Evolutionary conservation across 208 protist species (phyloP), one percentile per base, ranked within the genome.

Genomic region (Trypanosoma melophagium): DNA sequence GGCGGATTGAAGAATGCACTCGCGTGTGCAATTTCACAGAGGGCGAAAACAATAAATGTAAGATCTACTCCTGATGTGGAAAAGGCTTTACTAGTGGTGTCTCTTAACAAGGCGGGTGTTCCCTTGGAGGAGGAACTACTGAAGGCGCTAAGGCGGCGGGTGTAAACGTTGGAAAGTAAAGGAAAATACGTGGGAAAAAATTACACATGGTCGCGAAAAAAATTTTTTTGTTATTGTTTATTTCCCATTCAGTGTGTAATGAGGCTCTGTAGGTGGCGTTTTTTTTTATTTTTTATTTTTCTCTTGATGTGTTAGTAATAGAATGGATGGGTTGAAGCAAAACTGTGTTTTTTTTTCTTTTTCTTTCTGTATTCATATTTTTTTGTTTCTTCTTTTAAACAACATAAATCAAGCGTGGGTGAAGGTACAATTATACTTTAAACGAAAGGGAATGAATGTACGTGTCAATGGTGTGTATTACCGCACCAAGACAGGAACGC

Each of bases 71-170:
- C 62, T 28, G 56, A 66, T 35, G 57, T 71, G 31, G 77, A 90
- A 45, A 88, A 83, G 71, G 90, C 83, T 10, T 76, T 86, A 9
- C 67, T 95, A 7, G 60, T 95, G 21, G 90, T 89, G 0, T 83
- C 89, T 52, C 66, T 95, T n/a, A 76, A 92, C 35, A 82, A 84
- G 16, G 84, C 82, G 12, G 62, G 83, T 16, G 51, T 78, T n/a
- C 42, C 41, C 8, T 71, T 87, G 14, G 62, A 74, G 0, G 66
- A 79, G 21, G 68, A 63, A 31, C 69, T 95, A 1, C 40, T 87
- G 58, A 31, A 52, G 0, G 72, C 80, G 7, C 66, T 93, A 35
- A 76, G 75, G 19, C 40, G 53, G 35, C 54, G 51, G 38, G 22
- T 14, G 14, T 66, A 55, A 60, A 35, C 5, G 28, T 35, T 35